Evolutionary conservation across 2,329 filamentous ascomycete species (phyloP).

Genomic region (Claviceps sorghi): DNA sequence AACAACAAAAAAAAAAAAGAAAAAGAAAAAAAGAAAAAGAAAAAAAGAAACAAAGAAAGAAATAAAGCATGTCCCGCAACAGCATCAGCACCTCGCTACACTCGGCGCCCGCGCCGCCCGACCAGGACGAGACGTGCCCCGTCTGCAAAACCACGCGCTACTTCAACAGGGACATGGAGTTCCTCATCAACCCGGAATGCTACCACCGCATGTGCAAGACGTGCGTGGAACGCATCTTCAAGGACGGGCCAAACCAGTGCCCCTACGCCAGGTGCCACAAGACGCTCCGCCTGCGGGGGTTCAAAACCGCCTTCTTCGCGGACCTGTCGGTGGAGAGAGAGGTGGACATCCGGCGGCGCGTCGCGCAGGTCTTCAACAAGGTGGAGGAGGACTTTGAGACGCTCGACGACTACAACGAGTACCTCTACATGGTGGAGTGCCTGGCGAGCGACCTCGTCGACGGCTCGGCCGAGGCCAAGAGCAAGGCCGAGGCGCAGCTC

Average conservation of each 20-base stretch:
- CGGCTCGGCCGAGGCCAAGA: slow-evolving; percentile 48
- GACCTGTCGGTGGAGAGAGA: slow-evolving; percentile 82
- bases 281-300: slow-evolving; percentile 72
- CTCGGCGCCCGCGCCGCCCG: slow-evolving; percentile 8
- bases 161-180: slow-evolving; percentile 84
- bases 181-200: slow-evolving; percentile 95
- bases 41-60: background rate
- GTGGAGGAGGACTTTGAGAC: slow-evolving; percentile 82
- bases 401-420: slow-evolving; percentile 76
- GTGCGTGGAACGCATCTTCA: slow-evolving; percentile 90
- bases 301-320: slow-evolving; percentile 78
- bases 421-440: slow-evolving; percentile 82
- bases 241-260: slow-evolving; percentile 78
- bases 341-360: slow-evolving; percentile 74
- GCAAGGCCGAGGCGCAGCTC: slow-evolving; percentile 29
- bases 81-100: slow-evolving; percentile 9
- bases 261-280: slow-evolving; percentile 79
- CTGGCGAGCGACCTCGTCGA: slow-evolving; percentile 79
- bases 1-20: background rate
- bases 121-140: slow-evolving; percentile 64
- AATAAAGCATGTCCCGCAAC: slow-evolving; percentile 17
- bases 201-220: slow-evolving; percentile 98
- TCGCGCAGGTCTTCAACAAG: slow-evolving; percentile 73
- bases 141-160: slow-evolving; percentile 96
- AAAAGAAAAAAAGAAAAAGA: background rate